Evolutionary conservation across 2,329 filamentous ascomycete genomes (phyloP), one percentile per base, ranked within the genome.

Genomic region (Epichloe coenophiala): DNA sequence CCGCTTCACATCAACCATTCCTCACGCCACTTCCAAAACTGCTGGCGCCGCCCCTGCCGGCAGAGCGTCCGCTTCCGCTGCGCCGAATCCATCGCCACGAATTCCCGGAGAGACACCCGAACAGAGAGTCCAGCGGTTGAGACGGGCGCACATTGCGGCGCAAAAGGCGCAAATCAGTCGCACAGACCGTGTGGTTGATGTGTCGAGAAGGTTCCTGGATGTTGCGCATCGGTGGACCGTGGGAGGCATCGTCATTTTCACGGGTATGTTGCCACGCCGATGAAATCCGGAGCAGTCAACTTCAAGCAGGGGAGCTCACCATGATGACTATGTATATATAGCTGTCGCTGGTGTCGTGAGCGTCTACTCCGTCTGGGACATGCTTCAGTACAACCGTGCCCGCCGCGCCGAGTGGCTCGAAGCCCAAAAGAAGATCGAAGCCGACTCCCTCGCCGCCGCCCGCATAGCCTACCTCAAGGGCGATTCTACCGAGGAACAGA

Each of bases 131-230:
- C 76, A 79, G 56, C 75, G 84, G 53, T 69, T 88, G 60, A 75
- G 84, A 49, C 80, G 81, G 44, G 81, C 83, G 54, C 81, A 84
- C 63, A 72, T 80, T 52, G 80, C 80, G n/a, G 80, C 82, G 44
- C 78, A 78, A 65, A 65, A 76, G 58, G 77, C 80, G 21, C 68
- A 75, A 60, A 64, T 77, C 45, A 80, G 77, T 55, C 66, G 62
- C 53, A 65, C 76, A 51, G 78, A 81, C 61, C 67, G 65, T 49
- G 50, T 78, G 40, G 65, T 80, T 48, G 69, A 71, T 52, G 61
- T 57, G 35, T 71, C 74, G 51, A 65, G 78, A 55, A 66, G 69
- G 35, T 67, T 77, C 57, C 70, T 80, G 52, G 77, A 81, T 58
- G 71, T 72, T 40, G 76, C 75, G 51, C 78, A 81, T 61, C 72